Percentiles rank a stretch among this genome's conserved stretches.
Evolutionary conservation across 1,284 basidiomycete species (phyloP).

Genomic region (Mycosarcoma mackinlayi): DNA sequence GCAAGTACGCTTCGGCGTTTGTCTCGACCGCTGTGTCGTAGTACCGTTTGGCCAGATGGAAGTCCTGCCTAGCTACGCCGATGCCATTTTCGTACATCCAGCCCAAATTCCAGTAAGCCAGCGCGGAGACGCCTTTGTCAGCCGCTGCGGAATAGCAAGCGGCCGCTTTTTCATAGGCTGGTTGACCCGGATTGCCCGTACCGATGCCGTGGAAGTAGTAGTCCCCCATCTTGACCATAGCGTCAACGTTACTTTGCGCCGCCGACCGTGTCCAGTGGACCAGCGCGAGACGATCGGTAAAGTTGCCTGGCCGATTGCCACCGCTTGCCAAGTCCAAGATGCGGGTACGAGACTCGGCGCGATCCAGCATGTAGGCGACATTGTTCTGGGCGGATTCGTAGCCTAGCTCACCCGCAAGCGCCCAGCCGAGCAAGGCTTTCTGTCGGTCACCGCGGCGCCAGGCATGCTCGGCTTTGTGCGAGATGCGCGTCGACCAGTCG

Average conservation of each 20-base stretch:
- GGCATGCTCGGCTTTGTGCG: conserved; percentile 62
- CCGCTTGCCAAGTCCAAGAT: conserved; percentile 12
- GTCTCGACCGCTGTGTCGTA: conserved; percentile 90
- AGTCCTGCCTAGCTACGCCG: conserved; percentile 83
- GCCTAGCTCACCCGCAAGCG: conserved; percentile 86
- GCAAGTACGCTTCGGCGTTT: conserved; percentile 87
- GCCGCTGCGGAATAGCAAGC: conserved; percentile 90
- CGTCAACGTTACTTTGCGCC: conserved; percentile 90
- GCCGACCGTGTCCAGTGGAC: conserved; percentile 95
- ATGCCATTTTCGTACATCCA: conserved; percentile 99
- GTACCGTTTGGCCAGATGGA: conserved; percentile 94
- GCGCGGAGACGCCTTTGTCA: conserved; percentile 86
- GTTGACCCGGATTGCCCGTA: conserved; percentile 73
- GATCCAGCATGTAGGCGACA: conserved; percentile 89
- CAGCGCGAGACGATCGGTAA: conserved; percentile 79
- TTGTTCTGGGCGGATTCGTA: conserved; percentile 95
- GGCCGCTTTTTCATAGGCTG: conserved; percentile 81
- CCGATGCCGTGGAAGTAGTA: conserved; percentile 81
- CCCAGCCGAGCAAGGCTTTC: conserved; percentile 72
- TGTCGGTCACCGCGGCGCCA: conserved; percentile 55
- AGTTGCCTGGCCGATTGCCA: conserved; percentile 24
- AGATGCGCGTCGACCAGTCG: conserved; percentile 64
- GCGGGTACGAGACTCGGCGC: conserved; percentile 67
- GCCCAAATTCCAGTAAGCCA: conserved; percentile 98
- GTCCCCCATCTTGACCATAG: conserved; percentile 88